Base-by-base conservation (phyloP, 2,329 filamentous ascomycete genomes). In the Botryotinia calthae region DNA sequence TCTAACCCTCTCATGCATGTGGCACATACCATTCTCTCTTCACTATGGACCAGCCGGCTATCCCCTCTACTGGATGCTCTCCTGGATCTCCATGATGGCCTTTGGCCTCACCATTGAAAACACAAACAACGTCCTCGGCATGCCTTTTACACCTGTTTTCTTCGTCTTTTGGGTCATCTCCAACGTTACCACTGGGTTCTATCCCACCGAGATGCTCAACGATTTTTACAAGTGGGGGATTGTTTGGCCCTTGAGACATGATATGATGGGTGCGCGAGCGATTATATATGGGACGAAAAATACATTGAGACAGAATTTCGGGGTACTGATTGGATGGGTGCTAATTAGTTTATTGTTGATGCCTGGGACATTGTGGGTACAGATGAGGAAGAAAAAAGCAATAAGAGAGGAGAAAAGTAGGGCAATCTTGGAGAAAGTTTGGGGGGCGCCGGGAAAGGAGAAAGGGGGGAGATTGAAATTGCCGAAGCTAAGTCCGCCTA, bases 161-260 rank as follows among this genome's bases (percentile, higher is more conserved):
- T 76, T 76, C 61, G 73, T 76, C 12, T 76, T 76, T 51, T 75
- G 75, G 74, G 75, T 76, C 34, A 76, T 76, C 54, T 71, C 73
- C 4, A 76, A 76, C 28, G 75, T 76, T 8, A 69, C 75, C 2
- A 75, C 75, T 2, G 75, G 75, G 0, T 76, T 76, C 72, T 76
- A 71, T 40, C 74, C 74, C 20, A 65, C 75, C 5, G 75, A 76
- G 22, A 58, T 75, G n/a, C 51, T 74, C n/a, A 73, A 61, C 34
- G 71, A 75, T 54, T 76, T 76, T 58, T 76, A 76, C 56, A 63
- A 62, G 14, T 76, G 74, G 73, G 73, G 75, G 6, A 48, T 76
- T 14, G 72, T 73, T 1, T 76, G 74, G 74, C 74, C 72, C 10
- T 28, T 76, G 58, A 51, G 74, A 71, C 75, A 76, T 42, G 64